Evolutionary conservation across 106 monocot species (phyloP), one percentile per base, ranked within the genome.

Genomic region (Allium sativum): DNA sequence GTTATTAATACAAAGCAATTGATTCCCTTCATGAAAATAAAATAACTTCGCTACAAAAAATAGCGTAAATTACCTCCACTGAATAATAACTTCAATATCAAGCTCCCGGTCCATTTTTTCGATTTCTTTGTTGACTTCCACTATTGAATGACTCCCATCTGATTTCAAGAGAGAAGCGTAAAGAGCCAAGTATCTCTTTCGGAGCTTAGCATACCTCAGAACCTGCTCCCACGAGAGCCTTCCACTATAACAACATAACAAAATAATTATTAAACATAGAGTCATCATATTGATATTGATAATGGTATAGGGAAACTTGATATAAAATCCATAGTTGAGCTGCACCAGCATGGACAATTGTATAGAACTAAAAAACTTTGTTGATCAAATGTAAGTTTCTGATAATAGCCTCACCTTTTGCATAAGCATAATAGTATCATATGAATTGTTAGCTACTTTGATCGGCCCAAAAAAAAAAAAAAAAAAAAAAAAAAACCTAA

Each of bases 221-320:
- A 98, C 82, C 67, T 92, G 87, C 66, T 98, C 92, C 98, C 98
- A 98, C 19, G 98, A 91, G 50, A 98, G 69, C 58, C 70, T 88
- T 41, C 98, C 98, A 79, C 98, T 98, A 70, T 62, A 82, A 58
- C 45, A 76, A 48, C 55, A 63, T 18, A 63, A 67, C 17, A 68
- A 1, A 70, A 61, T 31, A 31, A 31, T 31, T 31, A 31, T 31
- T 5, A 31, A 31, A 31, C 5, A 31, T 31, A 31, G 5, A 31
- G 31, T 31, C 31, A 31, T 31, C 31, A 31, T 31, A 31, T 1
- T 5, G 16, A 19, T 18, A 42, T 5, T 21, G 21, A 8, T 56
- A 7, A 12, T 1, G 5, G 31, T 58, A 42, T 40, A 17, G 7
- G 41, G 42, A 8, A 42, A 42, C 41, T 58, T 58, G 14, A 42